Evolutionary conservation across 805 yeast genomes (phyloP), one percentile per base, ranked within the genome.

Genomic region (Yarrowia deformans): DNA sequence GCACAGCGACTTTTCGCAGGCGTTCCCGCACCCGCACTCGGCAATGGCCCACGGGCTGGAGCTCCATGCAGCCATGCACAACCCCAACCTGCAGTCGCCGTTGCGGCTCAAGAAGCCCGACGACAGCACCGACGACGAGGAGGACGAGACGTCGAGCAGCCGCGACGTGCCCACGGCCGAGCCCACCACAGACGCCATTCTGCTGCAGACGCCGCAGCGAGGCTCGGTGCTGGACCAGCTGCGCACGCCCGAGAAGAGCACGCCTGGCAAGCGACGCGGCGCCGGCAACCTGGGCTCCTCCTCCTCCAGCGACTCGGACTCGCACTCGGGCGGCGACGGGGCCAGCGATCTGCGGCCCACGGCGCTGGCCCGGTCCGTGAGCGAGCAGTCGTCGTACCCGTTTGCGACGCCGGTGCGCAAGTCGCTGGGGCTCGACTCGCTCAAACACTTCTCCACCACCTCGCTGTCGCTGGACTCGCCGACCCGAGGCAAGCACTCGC

Each of bases 351-450:
- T 56, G 32, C 64, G 64, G 32, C 49, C 64, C 49, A 56, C 64
- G 49, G 64, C 64, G 49, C 64, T 56, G 49, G 64, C 49, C 8
- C 64, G 64, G 2, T 56, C 64, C 8, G 49, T 56, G 48, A 56
- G 64, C 49, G 64, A 61, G 55, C 67, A 61, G 45, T 46, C 55
- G 67, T 61, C 55, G 67, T 61, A 61, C 13, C 67, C 67, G 29
- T 61, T 61, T 46, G 67, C 67, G 23, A 61, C 67, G 1, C 67
- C 67, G 6, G 55, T 61, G 14, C 52, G 67, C 5, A 45, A 61
- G 67, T 46, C 55, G 1, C 55, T 61, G 12, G 67, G 67, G 1
- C 67, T 61, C 45, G 67, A 61, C 55, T 61, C 67, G 5, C 67
- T 61, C 35, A 61, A 61, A 35, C 67, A 61, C 23, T 61, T 61